Base-by-base conservation (phyloP, 176 grass and related monocot species). In the Zizania latifolia region DNA sequence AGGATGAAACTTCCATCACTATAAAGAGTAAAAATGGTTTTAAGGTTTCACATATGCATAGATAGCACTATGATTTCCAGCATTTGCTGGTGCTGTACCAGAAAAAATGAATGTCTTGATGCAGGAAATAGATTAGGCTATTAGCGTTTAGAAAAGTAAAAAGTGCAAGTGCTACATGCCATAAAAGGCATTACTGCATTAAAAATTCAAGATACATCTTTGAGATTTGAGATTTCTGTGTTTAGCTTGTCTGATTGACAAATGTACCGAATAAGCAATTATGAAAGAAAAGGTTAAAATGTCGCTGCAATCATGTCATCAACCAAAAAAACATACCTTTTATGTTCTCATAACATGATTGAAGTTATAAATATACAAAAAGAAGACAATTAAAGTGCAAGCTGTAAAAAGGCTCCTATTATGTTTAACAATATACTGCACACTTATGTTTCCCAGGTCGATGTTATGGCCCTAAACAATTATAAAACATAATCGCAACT, bases 351-450 rank as follows among this genome's bases (percentile, higher is more conserved):
- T 67, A 19, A 10, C 32, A n/a, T 56, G 17, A 12, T 71, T 71
- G 24, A 68, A 64, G 39, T 66, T 77, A 38, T 8, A 40, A 62
- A 76, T 10, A 33, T 58, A 81, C 4, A 86, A 55, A 76, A n/a
- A 40, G 8, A 81, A 41, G 28, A 86, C 46, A 86, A 82, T 1
- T 45, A 24, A 38, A 65, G 6, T 58, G 50, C 9, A 2, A 30
- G 36, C n/a, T 55, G 30, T 44, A 71, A 71, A n/a, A 63, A 65
- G 15, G 37, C 33, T 71, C 53, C 71, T 71, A 17, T 33, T 71
- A 68, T 57, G 64, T 6, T 64, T 71, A 55, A 53, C 22, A 43
- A 19, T 60, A 75, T 71, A 64, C 9, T 31, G 21, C 15, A n/a
- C 11, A 65, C 27, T 21, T 38, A 30, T 38, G 59, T 17, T n/a